phyloP scores from a whole-genome alignment of 345 rosid species.

The Salix brachista region DNA sequence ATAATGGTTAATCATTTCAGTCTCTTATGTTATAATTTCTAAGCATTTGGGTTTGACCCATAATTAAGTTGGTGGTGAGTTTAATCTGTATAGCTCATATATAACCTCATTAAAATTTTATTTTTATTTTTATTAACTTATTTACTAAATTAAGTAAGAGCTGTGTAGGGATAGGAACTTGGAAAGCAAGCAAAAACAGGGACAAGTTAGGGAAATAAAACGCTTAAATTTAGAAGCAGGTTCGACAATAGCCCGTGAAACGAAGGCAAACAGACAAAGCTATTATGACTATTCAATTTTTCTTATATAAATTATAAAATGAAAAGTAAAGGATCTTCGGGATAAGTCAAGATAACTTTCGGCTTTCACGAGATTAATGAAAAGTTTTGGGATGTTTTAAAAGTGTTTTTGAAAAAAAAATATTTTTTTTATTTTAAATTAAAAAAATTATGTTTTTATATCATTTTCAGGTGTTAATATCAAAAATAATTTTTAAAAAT shows the following conservation, averaged over 20 bases:
- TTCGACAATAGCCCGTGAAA: not conserved
- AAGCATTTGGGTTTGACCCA: not conserved
- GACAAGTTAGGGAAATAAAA: too few species aligned
- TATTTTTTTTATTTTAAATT: too few species aligned
- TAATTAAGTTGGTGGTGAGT: constrained; percentile 6
- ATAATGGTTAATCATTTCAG: constrained; percentile 11
- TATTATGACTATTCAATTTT: too few species aligned
- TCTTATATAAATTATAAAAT: too few species aligned
- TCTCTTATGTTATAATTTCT: not conserved
- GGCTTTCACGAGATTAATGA: not conserved
- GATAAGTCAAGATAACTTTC: not conserved
- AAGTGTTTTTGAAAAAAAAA: too few species aligned
- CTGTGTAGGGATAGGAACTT: not conserved
- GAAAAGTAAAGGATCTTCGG: not conserved
- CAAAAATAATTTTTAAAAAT: too few species aligned
- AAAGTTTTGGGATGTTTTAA: not conserved
- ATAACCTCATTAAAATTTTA: not conserved
- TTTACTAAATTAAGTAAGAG: not conserved
- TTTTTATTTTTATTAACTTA: too few species aligned
- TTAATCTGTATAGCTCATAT: not conserved
- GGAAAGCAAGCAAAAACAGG: not conserved
- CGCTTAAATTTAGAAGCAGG: not conserved
- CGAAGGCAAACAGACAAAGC: not conserved
- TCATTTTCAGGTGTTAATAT: too few species aligned
- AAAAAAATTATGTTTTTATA: too few species aligned